A percentile compares a stretch with the other conserved stretches of the same genome.
phyloP scores from a whole-genome alignment of 2,329 filamentous ascomycete species.

The Colletotrichum caudatum region DNA sequence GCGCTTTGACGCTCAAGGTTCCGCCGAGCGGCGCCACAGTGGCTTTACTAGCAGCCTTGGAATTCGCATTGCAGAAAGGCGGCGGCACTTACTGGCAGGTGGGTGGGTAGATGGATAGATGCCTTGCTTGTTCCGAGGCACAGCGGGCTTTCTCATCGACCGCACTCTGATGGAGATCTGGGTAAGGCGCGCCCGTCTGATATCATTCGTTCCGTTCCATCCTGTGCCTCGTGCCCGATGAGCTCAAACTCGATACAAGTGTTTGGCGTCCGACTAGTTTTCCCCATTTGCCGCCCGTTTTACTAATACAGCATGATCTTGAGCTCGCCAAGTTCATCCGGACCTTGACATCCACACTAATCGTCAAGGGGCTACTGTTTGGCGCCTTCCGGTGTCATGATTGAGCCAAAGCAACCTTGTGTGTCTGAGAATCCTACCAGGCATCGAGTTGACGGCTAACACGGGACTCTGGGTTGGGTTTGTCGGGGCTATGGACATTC shows the following conservation, averaged over 20 bases:
- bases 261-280: neutral
- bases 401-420: neutral
- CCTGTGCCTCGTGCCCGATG: conserved; percentile 18
- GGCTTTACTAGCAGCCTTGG: neutral
- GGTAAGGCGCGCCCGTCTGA: conserved; percentile 17
- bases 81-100: neutral
- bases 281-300: neutral
- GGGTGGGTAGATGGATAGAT: too few relatives aligned
- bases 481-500: neutral
- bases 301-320: neutral
- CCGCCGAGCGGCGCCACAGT: conserved; percentile 13
- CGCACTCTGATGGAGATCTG: neutral
- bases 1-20: conserved; percentile 14
- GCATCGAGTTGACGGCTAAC: conserved; percentile 1
- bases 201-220: conserved; percentile 20
- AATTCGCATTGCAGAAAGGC: neutral
- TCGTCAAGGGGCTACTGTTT: neutral
- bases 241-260: neutral
- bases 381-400: neutral
- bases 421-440: neutral
- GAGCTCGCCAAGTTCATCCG: neutral
- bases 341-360: neutral
- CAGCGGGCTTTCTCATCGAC: conserved; percentile 1
- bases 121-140: neutral
- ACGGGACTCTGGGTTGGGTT: neutral